Evolutionary conservation across 805 yeast species (phyloP).

Genomic region (Cyberlindnera amylophila): DNA sequence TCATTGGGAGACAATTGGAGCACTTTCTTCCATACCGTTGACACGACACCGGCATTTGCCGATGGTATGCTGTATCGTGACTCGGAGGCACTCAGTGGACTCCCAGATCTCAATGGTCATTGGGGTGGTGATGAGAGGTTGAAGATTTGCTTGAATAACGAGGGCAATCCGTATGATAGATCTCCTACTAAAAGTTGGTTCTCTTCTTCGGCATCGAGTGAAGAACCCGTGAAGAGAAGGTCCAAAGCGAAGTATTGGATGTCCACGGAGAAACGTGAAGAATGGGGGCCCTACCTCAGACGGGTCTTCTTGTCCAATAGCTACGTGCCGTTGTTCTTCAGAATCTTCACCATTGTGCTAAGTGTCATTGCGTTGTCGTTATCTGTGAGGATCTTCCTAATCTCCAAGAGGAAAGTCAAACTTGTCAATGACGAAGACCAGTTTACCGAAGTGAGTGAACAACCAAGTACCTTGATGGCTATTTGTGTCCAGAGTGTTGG

Average conservation of each 20-base stretch:
- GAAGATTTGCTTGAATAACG: constrained; percentile 44
- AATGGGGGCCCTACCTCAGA: constrained; percentile 58
- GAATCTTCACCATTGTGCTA: constrained; percentile 56
- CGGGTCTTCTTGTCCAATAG: constrained; percentile 69
- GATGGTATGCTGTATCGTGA: constrained; percentile 24
- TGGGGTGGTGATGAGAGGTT: constrained; percentile 76
- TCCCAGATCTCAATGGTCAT: constrained; percentile 42
- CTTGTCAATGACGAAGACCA: constrained; percentile 7
- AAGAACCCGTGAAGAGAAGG: constrained; percentile 37
- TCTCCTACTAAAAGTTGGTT: constrained; percentile 3
- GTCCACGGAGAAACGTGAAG: constrained; percentile 57
- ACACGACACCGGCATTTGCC: constrained; percentile 37
- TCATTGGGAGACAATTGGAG: constrained; percentile 47
- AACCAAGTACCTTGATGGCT: constrained; percentile 92
- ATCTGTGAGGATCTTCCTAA: constrained; percentile 54
- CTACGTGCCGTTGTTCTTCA: constrained; percentile 71
- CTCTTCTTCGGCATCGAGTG: constrained; percentile 20
- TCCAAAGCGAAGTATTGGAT: constrained; percentile 67
- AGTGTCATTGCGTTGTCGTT: constrained; percentile 68
- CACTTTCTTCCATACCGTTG: constrained; percentile 43
- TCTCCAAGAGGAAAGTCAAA: constrained; percentile 29
- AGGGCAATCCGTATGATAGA: constrained; percentile 13
- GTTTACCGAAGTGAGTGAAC: constrained; percentile 48
- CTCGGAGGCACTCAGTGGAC: constrained; percentile 24
- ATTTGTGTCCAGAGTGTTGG: constrained; percentile 80